These are phyloP conservation scores for Penicillium salamii DNA, from an alignment of 495 filamentous ascomycete genomes.

Conservation along the genomic window DNA sequence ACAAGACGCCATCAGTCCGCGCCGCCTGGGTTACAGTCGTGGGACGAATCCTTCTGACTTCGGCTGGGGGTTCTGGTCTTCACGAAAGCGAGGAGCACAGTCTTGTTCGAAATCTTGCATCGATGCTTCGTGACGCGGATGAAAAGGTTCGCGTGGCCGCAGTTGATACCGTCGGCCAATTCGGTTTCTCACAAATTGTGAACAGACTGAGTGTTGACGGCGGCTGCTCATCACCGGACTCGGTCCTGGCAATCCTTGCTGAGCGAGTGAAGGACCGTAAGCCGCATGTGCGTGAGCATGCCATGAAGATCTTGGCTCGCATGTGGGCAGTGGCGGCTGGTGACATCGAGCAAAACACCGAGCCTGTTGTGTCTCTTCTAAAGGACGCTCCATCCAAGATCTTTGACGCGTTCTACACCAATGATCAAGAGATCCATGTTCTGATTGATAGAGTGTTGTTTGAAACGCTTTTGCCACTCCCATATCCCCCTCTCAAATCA, in stretches of 20 bases:
- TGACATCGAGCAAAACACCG: constrained; percentile 80
- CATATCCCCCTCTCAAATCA: constrained; percentile 75
- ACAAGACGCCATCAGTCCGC: constrained; percentile 77
- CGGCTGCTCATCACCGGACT: constrained; percentile 63
- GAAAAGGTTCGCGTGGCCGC: constrained; percentile 88
- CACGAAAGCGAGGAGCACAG: constrained; percentile 70
- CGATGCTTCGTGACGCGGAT: constrained; percentile 82
- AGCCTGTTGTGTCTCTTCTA: constrained; percentile 66
- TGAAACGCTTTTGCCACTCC: constrained; percentile 79
- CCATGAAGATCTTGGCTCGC: constrained; percentile 75
- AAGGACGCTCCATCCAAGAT: constrained; percentile 81
- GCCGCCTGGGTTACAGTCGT: constrained; percentile 80
- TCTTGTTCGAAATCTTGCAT: constrained; percentile 68
- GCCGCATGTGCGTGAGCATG: constrained; percentile 75
- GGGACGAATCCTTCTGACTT: constrained; percentile 79
- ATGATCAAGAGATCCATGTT: constrained; percentile 81
- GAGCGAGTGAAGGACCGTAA: constrained; percentile 88
- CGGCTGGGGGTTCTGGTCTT: constrained; percentile 81
- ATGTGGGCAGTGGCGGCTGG: constrained; percentile 91
- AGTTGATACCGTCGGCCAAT: constrained; percentile 73
- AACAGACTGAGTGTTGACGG: constrained; percentile 74
- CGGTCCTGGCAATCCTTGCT: constrained; percentile 73
- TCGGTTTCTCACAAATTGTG: constrained; percentile 75
- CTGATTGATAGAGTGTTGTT: constrained; percentile 82
- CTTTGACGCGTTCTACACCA: constrained; percentile 84